Conservation (phyloP, 805 yeast genomes). For the Teunomyces tritomae region DNA sequence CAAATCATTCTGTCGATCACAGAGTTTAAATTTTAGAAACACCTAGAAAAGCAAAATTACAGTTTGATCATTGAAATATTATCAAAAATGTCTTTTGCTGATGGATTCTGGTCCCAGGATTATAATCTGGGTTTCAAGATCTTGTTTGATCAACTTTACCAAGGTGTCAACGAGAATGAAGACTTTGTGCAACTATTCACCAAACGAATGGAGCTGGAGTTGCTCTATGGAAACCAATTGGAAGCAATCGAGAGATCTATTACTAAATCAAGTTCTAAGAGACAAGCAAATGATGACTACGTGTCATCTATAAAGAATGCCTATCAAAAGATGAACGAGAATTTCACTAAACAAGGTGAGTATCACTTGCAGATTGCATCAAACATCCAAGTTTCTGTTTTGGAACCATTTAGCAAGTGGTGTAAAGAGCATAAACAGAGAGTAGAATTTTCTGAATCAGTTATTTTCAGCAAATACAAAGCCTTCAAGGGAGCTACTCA, state of each 20-base stretch:
- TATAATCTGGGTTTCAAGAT: constrained; percentile 52
- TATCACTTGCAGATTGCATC: constrained; percentile 61
- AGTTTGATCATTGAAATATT: too few species aligned
- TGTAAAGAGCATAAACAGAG: constrained; percentile 68
- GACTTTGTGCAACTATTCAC: constrained; percentile 65
- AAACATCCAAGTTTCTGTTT: constrained; percentile 56
- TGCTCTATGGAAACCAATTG: constrained; percentile 58
- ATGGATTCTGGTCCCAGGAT: constrained; percentile 75
- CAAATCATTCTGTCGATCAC: not conserved
- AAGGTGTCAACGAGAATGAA: constrained; percentile 69
- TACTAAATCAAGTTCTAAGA: constrained; percentile 40
- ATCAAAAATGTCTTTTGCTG: constrained; percentile 56
- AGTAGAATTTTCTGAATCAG: constrained; percentile 57
- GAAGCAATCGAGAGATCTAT: constrained; percentile 39
- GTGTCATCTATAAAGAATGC: constrained; percentile 66
- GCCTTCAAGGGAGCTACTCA: constrained; percentile 47
- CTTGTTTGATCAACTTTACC: constrained; percentile 51
- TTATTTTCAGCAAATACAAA: constrained; percentile 49
- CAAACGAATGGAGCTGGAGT: constrained; percentile 71
- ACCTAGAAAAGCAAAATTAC: not conserved
- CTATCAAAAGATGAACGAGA: constrained; percentile 52
- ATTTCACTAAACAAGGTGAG: constrained; percentile 57
- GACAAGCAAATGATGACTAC: constrained; percentile 48
- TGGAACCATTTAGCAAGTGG: constrained; percentile 75
- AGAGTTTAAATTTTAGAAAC: not conserved